Base-by-base conservation (phyloP, 2,329 filamentous ascomycete species). In the Diaporthe sp. region DNA sequence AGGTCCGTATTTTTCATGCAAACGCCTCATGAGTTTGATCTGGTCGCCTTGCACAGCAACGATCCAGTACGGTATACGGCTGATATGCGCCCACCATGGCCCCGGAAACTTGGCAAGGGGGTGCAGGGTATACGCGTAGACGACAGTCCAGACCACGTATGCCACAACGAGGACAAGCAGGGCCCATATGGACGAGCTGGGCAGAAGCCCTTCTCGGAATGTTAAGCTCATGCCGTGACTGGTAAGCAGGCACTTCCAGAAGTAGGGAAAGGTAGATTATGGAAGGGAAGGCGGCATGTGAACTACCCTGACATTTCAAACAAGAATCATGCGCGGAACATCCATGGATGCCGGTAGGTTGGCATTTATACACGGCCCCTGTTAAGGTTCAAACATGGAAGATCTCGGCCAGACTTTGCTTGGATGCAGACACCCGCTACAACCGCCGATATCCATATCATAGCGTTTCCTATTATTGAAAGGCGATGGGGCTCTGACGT, bases 21-120 rank as follows among this genome's bases (percentile, higher is more conserved):
- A 39, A 10, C 61, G 67, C 1, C 51, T 49, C 49, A 80, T 58
- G 71, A 76, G 78, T 42, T 60, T 46, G n/a, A 78, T 72, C 49
- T 78, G 74, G 39, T 78, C 60, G 22, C 80, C 80, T 15, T 62
- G 74, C 0, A 80, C 53, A 61, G 60, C 75, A 13, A 75, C 72
- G 25, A 78, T 67, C 78, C 78, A 79, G 42, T 78, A 80, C 2
- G 79, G 79, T 2, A 80, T 73, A 4, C 79, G 78, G 31, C 73
- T 80, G 28, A 79, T 67, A 7, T 71, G 76, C 1, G 61, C 55
- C 4, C 79, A 49, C 49, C 73, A 73, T 12, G 71, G 72, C 1
- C 75, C 72, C 8, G 75, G 72, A n/a, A 73, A 76, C 34, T 31
- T 61, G 7, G 72, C 61, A 3, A 74, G 65, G 8, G 72, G 75